phyloP scores from a whole-genome alignment of 371 early-diverging fungal species.

The Mucor racemosus region DNA sequence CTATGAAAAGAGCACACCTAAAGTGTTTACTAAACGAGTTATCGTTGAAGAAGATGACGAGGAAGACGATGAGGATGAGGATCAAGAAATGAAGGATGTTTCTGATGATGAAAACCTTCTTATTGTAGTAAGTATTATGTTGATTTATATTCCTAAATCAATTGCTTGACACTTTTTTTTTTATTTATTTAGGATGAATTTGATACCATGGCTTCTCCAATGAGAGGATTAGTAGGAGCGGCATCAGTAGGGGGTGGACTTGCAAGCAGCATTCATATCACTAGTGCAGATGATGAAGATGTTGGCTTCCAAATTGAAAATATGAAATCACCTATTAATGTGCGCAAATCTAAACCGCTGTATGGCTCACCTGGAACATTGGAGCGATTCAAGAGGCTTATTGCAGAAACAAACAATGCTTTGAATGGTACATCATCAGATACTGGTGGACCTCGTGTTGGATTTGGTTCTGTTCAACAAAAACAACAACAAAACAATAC shows the following conservation, averaged over 20 bases:
- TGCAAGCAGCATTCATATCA: slow-evolving; percentile 8
- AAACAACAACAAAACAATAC: background rate
- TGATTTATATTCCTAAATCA: background rate
- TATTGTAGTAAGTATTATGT: background rate
- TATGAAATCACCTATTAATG: slow-evolving; percentile 17
- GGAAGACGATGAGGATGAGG: slow-evolving; percentile 15
- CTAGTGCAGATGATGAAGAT: slow-evolving; percentile 23
- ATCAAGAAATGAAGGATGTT: slow-evolving; percentile 15
- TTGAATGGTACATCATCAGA: slow-evolving; percentile 19
- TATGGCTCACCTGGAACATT: slow-evolving; percentile 20
- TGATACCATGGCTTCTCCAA: slow-evolving; percentile 14
- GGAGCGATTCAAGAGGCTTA: slow-evolving; percentile 21
- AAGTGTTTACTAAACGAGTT: background rate
- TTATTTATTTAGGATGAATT: slow-evolving; percentile 6
- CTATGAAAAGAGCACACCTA: slow-evolving; percentile 9
- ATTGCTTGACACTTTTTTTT: no score
- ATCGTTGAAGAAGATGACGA: slow-evolving; percentile 28
- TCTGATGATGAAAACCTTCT: slow-evolving; percentile 18
- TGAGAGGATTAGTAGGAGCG: background rate
- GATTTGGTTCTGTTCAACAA: slow-evolving; percentile 16
- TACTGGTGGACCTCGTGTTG: slow-evolving; percentile 21
- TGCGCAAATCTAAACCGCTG: slow-evolving; percentile 10
- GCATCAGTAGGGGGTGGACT: background rate
- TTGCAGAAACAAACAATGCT: slow-evolving; percentile 18
- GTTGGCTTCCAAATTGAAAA: slow-evolving; percentile 16